Evolutionary conservation across 805 yeast species (phyloP), one percentile per base, ranked within the genome.

Genomic region (Schwanniomyces polymorphus): DNA sequence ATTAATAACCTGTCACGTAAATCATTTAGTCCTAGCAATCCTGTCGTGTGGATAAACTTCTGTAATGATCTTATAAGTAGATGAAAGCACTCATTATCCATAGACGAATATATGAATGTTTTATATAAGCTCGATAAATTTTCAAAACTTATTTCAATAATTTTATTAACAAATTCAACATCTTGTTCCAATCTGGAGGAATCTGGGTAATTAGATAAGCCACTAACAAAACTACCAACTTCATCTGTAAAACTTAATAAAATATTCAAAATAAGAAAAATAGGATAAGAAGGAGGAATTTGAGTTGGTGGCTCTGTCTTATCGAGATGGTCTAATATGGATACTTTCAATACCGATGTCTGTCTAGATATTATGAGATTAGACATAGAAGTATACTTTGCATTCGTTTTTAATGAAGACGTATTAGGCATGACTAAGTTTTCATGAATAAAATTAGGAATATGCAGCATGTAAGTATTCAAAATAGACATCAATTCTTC

Each of bases 1-100:
- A 44, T 35, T 11, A 73, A 53, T 14, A 70, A 51, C 0, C 80
- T 78, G 56, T 89, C 87, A 42, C 96, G 70, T 18, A 85, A 71
- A 0, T 68, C 70, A 1, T 63, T 58, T 10, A 86, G 60, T 0
- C 82, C 84, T n/a, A 91, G 64, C 12, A 89, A 68, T 0, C 97
- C 97, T 0, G 91, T 78, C 0, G 91, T 82, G 60, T 90, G 97
- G 6, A 96, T 82, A 42, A 88, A 73, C 52, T 85, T 84, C 61
- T 92, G 97, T 7, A 88, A 74, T 0, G 95, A 79, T 34, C 96
- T 72, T 2, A 91, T 81, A 3, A 85, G 58, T 8, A 72, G 66
- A 47, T 86, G 86, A 62, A 88, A 91, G 17, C 82, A 59, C 14
- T 87, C 92, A 45, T 77, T 74, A 56, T 90, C 96, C 58, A 88